Evolutionary conservation across 495 filamentous ascomycete genomes (phyloP).

Genomic region (Trichoderma reesei): DNA sequence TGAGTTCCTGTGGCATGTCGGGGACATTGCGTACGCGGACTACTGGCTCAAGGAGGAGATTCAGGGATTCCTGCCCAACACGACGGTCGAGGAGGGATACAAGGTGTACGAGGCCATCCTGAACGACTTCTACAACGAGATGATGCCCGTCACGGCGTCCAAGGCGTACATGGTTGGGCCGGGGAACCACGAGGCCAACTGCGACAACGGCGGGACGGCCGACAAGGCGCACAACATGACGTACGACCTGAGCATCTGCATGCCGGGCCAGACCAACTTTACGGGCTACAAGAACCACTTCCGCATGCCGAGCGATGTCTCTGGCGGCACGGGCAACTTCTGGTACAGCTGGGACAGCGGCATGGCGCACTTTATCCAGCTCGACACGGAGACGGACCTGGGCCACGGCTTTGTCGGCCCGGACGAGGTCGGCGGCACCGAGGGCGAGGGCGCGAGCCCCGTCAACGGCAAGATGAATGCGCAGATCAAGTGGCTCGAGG

Average conservation of each 20-base stretch:
- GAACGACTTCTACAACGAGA: constrained; percentile 45
- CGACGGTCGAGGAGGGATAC: constrained; percentile 30
- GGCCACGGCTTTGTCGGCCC: constrained; percentile 30
- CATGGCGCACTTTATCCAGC: constrained; percentile 40
- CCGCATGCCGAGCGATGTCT: constrained; percentile 37
- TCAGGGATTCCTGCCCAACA: constrained; percentile 25
- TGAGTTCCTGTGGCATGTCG: constrained; percentile 29
- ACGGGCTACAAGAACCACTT: constrained; percentile 44
- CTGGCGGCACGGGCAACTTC: constrained; percentile 39
- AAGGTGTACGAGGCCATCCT: constrained; percentile 44
- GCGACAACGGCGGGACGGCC: constrained; percentile 23
- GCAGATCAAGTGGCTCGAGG: constrained; percentile 37
- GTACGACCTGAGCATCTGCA: constrained; percentile 27
- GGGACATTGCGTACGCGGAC: constrained; percentile 44
- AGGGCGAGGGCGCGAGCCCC: constrained; percentile 9
- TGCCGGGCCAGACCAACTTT: constrained; percentile 46
- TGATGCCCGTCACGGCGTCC: constrained; percentile 32
- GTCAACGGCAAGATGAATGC: constrained; percentile 39
- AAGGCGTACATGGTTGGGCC: constrained; percentile 47
- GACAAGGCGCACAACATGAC: constrained; percentile 11
- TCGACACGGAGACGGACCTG: constrained; percentile 47
- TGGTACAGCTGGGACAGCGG: constrained; percentile 53
- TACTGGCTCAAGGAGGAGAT: constrained; percentile 40
- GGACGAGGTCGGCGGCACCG: constrained; percentile 13
- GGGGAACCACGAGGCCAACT: constrained; percentile 45